These are phyloP conservation scores for Schizophyllum amplum DNA, from an alignment of 1,284 basidiomycete species.

Conservation along the genomic window DNA sequence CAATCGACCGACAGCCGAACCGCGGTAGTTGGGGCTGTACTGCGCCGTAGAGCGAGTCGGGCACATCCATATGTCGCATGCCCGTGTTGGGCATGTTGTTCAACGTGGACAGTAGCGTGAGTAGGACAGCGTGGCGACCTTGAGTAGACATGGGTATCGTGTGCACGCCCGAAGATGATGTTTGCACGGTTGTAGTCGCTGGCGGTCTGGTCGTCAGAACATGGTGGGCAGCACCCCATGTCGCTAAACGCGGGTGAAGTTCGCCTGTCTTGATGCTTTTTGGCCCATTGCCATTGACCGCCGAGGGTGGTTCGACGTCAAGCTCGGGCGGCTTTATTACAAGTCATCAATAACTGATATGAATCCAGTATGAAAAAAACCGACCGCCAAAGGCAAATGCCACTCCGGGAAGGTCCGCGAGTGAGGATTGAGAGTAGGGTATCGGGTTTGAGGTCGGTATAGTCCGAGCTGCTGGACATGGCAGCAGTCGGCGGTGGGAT, in stretches of 20 bases:
- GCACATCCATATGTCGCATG: conserved; percentile 52
- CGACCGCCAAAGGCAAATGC: conserved; percentile 45
- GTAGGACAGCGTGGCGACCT: conserved; percentile 55
- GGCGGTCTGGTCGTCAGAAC: conserved; percentile 44
- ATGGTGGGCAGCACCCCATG: conserved; percentile 52
- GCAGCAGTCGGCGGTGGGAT: conserved; percentile 35
- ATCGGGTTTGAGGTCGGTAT: conserved; percentile 44
- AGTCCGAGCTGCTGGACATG: conserved; percentile 47
- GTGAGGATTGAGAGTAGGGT: conserved; percentile 60
- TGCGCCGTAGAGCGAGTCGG: conserved; percentile 53
- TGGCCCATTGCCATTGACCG: conserved; percentile 5
- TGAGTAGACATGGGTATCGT: conserved; percentile 53
- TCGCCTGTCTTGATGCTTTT: not conserved
- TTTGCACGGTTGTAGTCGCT: conserved; percentile 6
- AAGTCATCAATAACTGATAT: not conserved
- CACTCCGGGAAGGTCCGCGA: conserved; percentile 52
- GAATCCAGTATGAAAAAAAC: not conserved
- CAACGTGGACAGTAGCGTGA: conserved; percentile 42
- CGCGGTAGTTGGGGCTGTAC: conserved; percentile 43
- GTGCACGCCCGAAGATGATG: conserved; percentile 12
- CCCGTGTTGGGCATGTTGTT: conserved; percentile 9
- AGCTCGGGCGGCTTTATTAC: not conserved
- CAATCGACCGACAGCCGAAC: conserved; percentile 41
- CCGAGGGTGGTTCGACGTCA: conserved; percentile 20
- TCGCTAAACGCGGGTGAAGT: conserved; percentile 30